These are phyloP conservation scores for Fusarium hostae DNA, from an alignment of 2,329 filamentous ascomycete species.

Conservation along the genomic window DNA sequence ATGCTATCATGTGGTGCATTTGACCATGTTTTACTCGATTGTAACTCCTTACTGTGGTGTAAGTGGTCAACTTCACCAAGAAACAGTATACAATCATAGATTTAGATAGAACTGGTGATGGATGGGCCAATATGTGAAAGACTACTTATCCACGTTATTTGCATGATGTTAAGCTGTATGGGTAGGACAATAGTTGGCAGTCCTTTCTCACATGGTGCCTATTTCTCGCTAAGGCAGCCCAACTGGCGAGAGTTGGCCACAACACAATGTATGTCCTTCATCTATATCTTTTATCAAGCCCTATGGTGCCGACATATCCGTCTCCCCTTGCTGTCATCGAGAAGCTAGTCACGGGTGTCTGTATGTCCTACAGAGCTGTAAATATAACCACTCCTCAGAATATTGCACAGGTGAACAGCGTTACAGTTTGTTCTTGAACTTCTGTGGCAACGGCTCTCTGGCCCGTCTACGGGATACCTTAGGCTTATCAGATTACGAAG, in stretches of 20 bases:
- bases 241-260: neutral
- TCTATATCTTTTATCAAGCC: neutral
- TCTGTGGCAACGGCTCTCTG: too few relatives aligned
- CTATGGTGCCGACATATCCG: too few relatives aligned
- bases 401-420: neutral
- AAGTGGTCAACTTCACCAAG: neutral
- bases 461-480: neutral
- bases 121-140: too few relatives aligned
- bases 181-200: neutral
- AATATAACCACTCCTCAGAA: neutral
- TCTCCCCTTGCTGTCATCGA: neutral
- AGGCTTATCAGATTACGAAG: neutral
- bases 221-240: too few relatives aligned
- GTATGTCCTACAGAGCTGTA: neutral
- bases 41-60: neutral
- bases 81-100: neutral
- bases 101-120: too few relatives aligned
- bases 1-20: neutral
- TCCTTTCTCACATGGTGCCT: neutral
- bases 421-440: neutral
- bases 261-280: neutral
- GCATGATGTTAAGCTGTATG: neutral
- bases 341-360: neutral
- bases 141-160: neutral
- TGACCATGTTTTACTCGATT: neutral